phyloP scores from a whole-genome alignment of 805 yeast species.

The Cyberlindnera americana region DNA sequence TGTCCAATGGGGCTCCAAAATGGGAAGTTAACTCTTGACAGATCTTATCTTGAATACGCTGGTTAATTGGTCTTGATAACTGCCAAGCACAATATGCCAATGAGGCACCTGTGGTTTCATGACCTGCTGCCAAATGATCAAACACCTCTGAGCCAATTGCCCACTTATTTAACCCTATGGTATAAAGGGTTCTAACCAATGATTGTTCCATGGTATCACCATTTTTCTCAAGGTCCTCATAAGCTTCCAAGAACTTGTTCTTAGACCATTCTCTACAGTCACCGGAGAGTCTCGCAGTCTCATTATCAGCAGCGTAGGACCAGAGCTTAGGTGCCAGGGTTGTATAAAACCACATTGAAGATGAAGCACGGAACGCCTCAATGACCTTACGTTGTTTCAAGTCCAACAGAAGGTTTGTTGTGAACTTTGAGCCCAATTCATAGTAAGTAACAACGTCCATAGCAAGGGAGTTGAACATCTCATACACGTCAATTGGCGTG shows the following conservation, averaged over 20 bases:
- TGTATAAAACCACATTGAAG: constrained; percentile 64
- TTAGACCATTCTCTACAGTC: constrained; percentile 45
- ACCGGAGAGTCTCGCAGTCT: constrained; percentile 36
- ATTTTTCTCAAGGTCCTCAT: constrained; percentile 20
- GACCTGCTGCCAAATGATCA: constrained; percentile 76
- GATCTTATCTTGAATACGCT: constrained; percentile 43
- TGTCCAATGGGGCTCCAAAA: constrained; percentile 32
- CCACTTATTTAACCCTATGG: constrained; percentile 24
- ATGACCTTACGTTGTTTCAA: constrained; percentile 40
- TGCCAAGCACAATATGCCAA: constrained; percentile 57
- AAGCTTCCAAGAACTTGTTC: constrained; percentile 26
- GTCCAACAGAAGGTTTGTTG: constrained; percentile 42
- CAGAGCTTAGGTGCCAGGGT: constrained; percentile 55
- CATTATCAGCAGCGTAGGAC: constrained; percentile 42
- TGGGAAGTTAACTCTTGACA: constrained; percentile 40
- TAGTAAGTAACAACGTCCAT: constrained; percentile 66
- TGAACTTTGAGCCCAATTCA: constrained; percentile 49
- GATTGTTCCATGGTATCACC: constrained; percentile 18
- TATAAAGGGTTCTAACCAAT: constrained; percentile 22
- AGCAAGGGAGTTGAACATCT: constrained; percentile 66
- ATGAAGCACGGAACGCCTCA: constrained; percentile 43
- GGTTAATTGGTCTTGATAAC: constrained; percentile 47
- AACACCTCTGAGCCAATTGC: constrained; percentile 45
- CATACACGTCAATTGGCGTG: constrained; percentile 54
- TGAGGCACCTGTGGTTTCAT: constrained; percentile 70